Evolutionary conservation across 768 basidiomycete genomes (phyloP).

Genomic region (Lactarius deliciosus): DNA sequence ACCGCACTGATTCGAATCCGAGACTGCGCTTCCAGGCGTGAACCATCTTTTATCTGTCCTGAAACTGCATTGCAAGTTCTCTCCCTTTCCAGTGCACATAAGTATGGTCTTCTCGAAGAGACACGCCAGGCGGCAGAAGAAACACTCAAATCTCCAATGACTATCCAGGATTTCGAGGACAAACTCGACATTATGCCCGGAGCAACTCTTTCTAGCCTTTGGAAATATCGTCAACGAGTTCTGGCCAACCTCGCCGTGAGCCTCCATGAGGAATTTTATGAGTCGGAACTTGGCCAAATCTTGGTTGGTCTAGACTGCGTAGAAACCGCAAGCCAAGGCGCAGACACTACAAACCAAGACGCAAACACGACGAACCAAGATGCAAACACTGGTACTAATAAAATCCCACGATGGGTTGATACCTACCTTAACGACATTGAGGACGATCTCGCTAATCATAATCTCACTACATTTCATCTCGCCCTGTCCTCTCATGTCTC

Average conservation of each 20-base stretch:
- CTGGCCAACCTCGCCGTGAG: not conserved
- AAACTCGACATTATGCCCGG: not conserved
- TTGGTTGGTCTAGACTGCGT: not conserved
- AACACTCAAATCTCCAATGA: not conserved
- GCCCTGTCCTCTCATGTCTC: not conserved
- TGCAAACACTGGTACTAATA: no score
- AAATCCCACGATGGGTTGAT: not conserved
- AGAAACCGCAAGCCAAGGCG: no score
- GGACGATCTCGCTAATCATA: not conserved
- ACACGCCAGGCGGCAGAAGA: not conserved
- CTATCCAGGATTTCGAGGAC: not conserved
- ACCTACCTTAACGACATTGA: not conserved
- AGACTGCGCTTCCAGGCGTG: no score
- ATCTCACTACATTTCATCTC: not conserved
- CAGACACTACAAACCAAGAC: no score
- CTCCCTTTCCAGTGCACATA: not conserved
- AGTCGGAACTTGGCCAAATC: not conserved
- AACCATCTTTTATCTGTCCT: not conserved
- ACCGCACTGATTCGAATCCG: not conserved
- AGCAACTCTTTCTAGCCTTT: not conserved
- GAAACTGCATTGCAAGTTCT: conserved; percentile 5
- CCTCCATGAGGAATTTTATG: not conserved
- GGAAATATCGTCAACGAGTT: not conserved
- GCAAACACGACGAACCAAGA: no score
- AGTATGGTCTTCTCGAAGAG: not conserved